phyloP scores from a whole-genome alignment of 352 stramenopile species.

The Saprolegnia parasitica region DNA sequence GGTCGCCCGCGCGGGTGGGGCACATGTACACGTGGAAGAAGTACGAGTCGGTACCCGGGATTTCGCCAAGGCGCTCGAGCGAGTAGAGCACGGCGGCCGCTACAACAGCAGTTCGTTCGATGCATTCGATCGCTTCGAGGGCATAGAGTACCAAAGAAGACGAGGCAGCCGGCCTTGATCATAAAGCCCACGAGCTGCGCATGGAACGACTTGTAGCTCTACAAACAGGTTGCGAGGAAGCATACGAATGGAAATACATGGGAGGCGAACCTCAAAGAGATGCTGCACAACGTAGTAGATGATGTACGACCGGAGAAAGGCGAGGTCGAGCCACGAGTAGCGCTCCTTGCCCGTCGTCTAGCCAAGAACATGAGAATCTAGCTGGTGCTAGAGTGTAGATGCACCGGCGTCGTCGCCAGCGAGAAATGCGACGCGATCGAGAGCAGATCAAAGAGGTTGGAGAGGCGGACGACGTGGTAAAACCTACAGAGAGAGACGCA shows the following conservation, averaged over 20 bases:
- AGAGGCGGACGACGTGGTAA: conserved; percentile 39
- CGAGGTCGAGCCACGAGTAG: conserved; percentile 84
- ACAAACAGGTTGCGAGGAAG: conserved; percentile 20
- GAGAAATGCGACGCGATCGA: conserved; percentile 82
- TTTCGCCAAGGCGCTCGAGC: conserved; percentile 74
- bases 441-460: conserved; percentile 77
- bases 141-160: conserved; percentile 53
- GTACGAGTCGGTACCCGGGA: conserved; percentile 77
- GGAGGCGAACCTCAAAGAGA: conserved; percentile 40
- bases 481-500: too few species aligned
- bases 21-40: conserved; percentile 85
- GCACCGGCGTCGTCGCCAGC: conserved; percentile 46
- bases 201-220: conserved; percentile 76
- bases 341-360: conserved; percentile 22
- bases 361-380: neutral
- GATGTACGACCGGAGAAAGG: conserved; percentile 81
- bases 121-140: neutral
- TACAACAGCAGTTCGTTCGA: conserved; percentile 1
- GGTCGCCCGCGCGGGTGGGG: conserved; percentile 42
- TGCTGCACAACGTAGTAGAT: conserved; percentile 72
- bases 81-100: conserved; percentile 78
- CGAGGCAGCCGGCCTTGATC: conserved; percentile 69
- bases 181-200: conserved; percentile 70
- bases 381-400: neutral
- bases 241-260: neutral